Evolutionary conservation across 2,329 filamentous ascomycete genomes (phyloP), one percentile per base, ranked within the genome.

Genomic region (Didymella exigua): DNA sequence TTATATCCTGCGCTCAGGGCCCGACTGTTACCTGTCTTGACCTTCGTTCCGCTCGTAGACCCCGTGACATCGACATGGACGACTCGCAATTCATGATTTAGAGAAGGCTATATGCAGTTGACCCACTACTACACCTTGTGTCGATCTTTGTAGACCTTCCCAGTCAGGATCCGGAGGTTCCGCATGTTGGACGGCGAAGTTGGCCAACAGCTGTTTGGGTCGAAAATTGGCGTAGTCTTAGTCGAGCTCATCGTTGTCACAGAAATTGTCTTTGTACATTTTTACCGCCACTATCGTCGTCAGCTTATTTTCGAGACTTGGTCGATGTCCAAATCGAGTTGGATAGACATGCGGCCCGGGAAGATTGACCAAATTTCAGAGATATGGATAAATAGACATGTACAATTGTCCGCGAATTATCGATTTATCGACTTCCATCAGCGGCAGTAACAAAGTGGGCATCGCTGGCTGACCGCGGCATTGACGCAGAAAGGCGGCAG

Each of bases 101-200:
- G 18, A 44, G 8, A 29, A 40, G 23, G 16, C 41, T 40, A 19
- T 19, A n/a, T 23, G 26, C 36, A 4, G 14, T 49, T 16, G 52
- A 43, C 30, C 52, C 41, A 50, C 19, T 36, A 24, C 29, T 31
- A 24, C 5, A 34, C n/a, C n/a, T n/a, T 27, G 30, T 24, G 52
- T 26, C 52, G 46, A 55, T 50, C 41, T 42, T 43, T 30, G 42
- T 30, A 45, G 21, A 50, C 41, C 23, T 55, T 37, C 34, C 24
- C 21, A 31, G 18, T 47, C 36, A 42, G 19, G 41, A 49, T 31
- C 36, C 36, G 36, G 29, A 16, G 14, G 8, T 16, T 55, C 46
- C 46, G 45, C 18, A 40, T 13, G 33, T 19, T 29, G 37, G 16
- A 48, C 33, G 44, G 46, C 46, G 31, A 54, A 14, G 21, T 21